Evolutionary conservation across 2,329 filamentous ascomycete species (phyloP).

Genomic region (Dendrostoma leiphaemia): DNA sequence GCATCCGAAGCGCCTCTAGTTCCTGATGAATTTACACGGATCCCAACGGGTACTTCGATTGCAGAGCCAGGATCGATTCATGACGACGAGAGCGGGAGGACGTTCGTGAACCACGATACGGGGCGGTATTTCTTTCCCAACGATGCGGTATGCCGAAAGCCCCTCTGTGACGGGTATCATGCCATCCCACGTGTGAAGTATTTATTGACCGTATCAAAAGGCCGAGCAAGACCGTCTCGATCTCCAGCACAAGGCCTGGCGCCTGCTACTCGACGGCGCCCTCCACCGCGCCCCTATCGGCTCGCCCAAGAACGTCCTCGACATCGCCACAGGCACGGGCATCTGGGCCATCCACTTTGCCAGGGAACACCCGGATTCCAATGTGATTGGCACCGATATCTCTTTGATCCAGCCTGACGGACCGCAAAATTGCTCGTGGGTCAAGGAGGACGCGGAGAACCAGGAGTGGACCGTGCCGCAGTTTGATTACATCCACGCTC

Average conservation of each 20-base stretch:
- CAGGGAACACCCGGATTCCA: conserved; percentile 34
- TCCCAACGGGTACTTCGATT: not conserved
- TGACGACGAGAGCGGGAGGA: conserved; percentile 6
- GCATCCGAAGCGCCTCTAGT: not conserved
- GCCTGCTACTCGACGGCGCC: conserved; percentile 36
- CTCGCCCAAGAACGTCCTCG: conserved; percentile 40
- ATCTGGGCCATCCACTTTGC: conserved; percentile 50
- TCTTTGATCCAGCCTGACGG: conserved; percentile 42
- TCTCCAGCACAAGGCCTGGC: conserved; percentile 38
- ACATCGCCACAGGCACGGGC: conserved; percentile 46
- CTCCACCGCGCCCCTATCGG: conserved; percentile 44
- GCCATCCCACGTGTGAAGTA: too few species aligned
- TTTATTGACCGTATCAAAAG: too few species aligned
- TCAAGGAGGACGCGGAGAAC: conserved; percentile 53
- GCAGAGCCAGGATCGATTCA: not conserved
- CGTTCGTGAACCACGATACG: not conserved
- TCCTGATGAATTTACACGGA: conserved; percentile 1
- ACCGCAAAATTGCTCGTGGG: conserved; percentile 52
- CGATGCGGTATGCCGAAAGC: conserved; percentile 6
- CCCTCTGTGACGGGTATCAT: too few species aligned
- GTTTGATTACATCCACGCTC: conserved; percentile 53
- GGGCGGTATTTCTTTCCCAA: conserved; percentile 7
- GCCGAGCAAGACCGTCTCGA: conserved; percentile 34
- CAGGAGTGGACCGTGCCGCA: conserved; percentile 46
- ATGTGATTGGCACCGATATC: conserved; percentile 42